These are phyloP conservation scores for Abelmoschus esculentus DNA, from an alignment of 345 rosid species.

Conservation along the genomic window DNA sequence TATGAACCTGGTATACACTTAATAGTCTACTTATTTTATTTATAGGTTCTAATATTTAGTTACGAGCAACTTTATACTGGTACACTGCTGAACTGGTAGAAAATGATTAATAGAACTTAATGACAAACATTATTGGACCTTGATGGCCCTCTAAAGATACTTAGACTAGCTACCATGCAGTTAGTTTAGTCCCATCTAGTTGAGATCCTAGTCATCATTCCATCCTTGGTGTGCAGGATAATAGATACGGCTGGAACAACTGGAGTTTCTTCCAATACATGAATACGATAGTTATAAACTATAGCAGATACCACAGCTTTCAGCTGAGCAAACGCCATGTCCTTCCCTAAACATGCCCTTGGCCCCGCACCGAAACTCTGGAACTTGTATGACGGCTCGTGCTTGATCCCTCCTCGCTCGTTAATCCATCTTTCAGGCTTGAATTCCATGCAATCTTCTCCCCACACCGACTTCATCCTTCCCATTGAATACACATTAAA, in stretches of 20 bases:
- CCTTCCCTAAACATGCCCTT: slow-evolving; percentile 53
- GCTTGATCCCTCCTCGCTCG: slow-evolving; percentile 15
- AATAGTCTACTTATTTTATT: too few relatives aligned
- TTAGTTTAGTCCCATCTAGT: slow-evolving; percentile 2
- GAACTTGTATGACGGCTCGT: slow-evolving; percentile 47
- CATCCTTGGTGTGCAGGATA: slow-evolving; percentile 44
- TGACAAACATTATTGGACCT: too few relatives aligned
- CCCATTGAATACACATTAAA: slow-evolving; percentile 25
- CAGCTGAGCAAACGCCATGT: slow-evolving; percentile 51
- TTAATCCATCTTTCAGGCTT: slow-evolving; percentile 38
- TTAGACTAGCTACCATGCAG: not conserved
- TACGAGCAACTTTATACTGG: too few relatives aligned
- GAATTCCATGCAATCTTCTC: slow-evolving; percentile 33
- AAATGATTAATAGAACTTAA: too few relatives aligned
- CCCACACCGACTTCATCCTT: slow-evolving; percentile 35
- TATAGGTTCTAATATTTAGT: too few relatives aligned
- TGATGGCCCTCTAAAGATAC: too few relatives aligned
- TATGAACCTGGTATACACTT: too few relatives aligned
- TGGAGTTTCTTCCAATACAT: slow-evolving; percentile 31
- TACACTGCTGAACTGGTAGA: too few relatives aligned
- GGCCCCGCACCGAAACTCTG: slow-evolving; percentile 55
- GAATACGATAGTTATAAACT: slow-evolving; percentile 32
- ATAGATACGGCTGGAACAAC: slow-evolving; percentile 28
- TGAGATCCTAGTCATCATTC: slow-evolving; percentile 16
- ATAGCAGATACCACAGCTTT: slow-evolving; percentile 35